phyloP scores from a whole-genome alignment of 2,329 filamentous ascomycete genomes.

The Verticillium dahliae region DNA sequence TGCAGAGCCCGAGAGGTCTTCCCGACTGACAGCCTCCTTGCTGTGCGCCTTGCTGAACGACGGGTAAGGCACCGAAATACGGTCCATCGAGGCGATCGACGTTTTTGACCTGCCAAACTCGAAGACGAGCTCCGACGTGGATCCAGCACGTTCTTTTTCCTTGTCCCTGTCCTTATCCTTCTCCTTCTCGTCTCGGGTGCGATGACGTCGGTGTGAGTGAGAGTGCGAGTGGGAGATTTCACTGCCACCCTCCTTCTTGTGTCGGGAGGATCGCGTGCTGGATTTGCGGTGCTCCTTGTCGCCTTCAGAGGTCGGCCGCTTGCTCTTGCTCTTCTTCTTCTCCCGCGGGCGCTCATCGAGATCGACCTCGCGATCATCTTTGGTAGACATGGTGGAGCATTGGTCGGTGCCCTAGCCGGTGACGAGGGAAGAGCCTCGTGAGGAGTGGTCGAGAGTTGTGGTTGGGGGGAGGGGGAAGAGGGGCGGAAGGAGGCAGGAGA shows the following conservation, averaged over 20 bases:
- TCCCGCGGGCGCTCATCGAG: conserved; percentile 29
- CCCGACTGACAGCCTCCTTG: conserved; percentile 71
- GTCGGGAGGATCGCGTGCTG: conserved; percentile 11
- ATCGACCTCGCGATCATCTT: conserved; percentile 32
- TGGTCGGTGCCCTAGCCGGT: conserved; percentile 5
- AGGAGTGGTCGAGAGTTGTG: background rate
- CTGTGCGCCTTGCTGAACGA: conserved; percentile 85
- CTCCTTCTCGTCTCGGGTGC: conserved; percentile 12
- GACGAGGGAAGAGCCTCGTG: background rate
- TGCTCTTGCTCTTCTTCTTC: conserved; percentile 16
- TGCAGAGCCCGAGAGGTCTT: conserved; percentile 35
- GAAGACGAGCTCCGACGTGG: conserved; percentile 43
- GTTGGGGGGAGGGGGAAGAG: background rate
- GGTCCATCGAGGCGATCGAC: conserved; percentile 31
- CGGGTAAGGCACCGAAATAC: conserved; percentile 64
- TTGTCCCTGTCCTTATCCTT: conserved; percentile 14
- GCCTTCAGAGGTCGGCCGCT: conserved; percentile 4
- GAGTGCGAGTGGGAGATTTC: conserved; percentile 11
- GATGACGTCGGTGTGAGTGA: conserved; percentile 4
- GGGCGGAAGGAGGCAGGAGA: no score
- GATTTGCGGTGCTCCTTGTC: conserved; percentile 14
- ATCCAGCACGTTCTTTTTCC: conserved; percentile 21
- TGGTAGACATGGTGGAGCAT: conserved; percentile 29
- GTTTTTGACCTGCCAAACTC: conserved; percentile 29
- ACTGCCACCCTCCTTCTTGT: conserved; percentile 11